phyloP scores from a whole-genome alignment of 345 rosid species.

The Sisymbrium irio region DNA sequence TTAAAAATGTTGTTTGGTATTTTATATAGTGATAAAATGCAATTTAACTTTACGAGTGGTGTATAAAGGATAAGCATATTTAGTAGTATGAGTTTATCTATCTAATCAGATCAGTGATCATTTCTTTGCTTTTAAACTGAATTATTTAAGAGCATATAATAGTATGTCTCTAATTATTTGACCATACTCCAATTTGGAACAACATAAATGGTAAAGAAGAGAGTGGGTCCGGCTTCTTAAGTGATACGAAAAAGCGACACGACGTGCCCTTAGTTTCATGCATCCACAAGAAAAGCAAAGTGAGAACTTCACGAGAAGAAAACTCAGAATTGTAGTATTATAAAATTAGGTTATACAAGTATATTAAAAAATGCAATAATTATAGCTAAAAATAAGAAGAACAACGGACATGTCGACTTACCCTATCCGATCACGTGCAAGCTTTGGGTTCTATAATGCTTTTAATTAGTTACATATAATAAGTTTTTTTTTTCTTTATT shows the following conservation, averaged over 20 bases:
- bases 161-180: neutral
- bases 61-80: neutral
- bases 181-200: conserved; percentile 1
- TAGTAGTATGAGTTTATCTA: neutral
- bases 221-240: conserved; percentile 8
- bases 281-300: conserved; percentile 7
- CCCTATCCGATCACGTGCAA: conserved; percentile 55
- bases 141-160: neutral
- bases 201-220: neutral
- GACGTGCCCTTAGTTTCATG: conserved; percentile 37
- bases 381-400: neutral
- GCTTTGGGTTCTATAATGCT: conserved; percentile 37
- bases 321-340: neutral
- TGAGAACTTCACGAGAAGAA: neutral
- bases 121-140: neutral
- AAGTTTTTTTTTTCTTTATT: neutral
- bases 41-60: neutral
- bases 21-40: neutral
- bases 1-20: neutral
- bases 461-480: neutral
- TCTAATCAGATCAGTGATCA: neutral
- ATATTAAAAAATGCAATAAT: neutral
- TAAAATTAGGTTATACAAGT: neutral
- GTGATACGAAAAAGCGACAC: conserved; percentile 11
- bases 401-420: conserved; percentile 32